Percentiles rank a stretch among this genome's conserved stretches.
phyloP scores from a whole-genome alignment of 768 basidiomycete species.

The Suillus plorans region DNA sequence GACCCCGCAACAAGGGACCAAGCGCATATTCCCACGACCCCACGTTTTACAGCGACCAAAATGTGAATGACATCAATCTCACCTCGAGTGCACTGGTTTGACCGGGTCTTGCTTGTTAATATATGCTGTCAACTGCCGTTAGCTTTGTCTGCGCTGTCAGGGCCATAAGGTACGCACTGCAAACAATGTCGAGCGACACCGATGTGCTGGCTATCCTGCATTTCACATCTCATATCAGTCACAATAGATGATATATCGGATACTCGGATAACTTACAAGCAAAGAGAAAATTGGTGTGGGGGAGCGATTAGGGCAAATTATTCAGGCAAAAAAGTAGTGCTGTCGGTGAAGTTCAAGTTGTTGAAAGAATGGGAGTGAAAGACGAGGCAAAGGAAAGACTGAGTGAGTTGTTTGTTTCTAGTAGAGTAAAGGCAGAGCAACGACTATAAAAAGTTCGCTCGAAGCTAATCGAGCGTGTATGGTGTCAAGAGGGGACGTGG shows the following conservation, averaged over 20 bases:
- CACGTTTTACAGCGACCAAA: constrained; percentile 40
- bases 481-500: constrained; percentile 24
- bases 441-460: constrained; percentile 41
- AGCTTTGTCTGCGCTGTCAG: neutral
- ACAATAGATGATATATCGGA: constrained; percentile 3
- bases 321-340: constrained; percentile 18
- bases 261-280: constrained; percentile 18
- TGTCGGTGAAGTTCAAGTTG: constrained; percentile 9
- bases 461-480: constrained; percentile 54
- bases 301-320: constrained; percentile 21
- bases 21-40: constrained; percentile 36
- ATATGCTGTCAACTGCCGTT: neutral
- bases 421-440: constrained; percentile 26
- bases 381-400: constrained; percentile 37
- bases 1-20: neutral
- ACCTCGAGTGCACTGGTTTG: constrained; percentile 22
- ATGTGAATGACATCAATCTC: constrained; percentile 26
- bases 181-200: neutral
- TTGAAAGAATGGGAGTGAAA: constrained; percentile 21
- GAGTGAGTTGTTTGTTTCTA: constrained; percentile 23
- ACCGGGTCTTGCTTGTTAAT: constrained; percentile 1
- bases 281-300: constrained; percentile 11
- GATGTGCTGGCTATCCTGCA: constrained; percentile 6
- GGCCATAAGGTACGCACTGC: constrained; percentile 1
- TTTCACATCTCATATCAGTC: constrained; percentile 8